Evolutionary conservation across 2,329 filamentous ascomycete genomes (phyloP).

Genomic region (Didymella segeticola): DNA sequence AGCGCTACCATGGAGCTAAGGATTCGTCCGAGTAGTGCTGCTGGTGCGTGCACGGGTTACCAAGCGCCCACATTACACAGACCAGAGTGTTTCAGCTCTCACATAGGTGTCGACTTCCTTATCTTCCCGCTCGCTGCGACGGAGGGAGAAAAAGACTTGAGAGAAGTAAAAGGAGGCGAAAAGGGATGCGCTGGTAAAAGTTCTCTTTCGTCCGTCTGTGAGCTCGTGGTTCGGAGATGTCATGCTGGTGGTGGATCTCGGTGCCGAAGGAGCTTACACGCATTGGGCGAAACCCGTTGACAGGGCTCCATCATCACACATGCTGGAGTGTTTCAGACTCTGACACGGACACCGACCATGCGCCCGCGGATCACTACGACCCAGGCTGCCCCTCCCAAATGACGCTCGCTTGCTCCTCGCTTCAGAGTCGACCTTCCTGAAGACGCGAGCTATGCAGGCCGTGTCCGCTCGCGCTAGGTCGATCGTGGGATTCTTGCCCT

Average conservation of each 20-base stretch:
- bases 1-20: slow-evolving; percentile 6
- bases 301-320: slow-evolving; percentile 7
- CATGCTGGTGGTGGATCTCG: slow-evolving; percentile 4
- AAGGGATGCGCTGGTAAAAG: not conserved
- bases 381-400: slow-evolving; percentile 15
- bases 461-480: slow-evolving; percentile 16
- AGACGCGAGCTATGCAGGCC: slow-evolving; percentile 10
- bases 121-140: not conserved
- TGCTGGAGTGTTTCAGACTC: slow-evolving; percentile 19
- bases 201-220: not conserved
- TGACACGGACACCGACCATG: slow-evolving; percentile 14
- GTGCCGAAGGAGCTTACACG: not conserved
- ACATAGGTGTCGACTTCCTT: slow-evolving; percentile 1
- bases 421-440: slow-evolving; percentile 17
- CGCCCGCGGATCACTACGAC: slow-evolving; percentile 5
- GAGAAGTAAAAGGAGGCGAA: not conserved
- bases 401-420: slow-evolving; percentile 16
- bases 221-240: slow-evolving; percentile 7
- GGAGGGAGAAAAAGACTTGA: too few relatives aligned
- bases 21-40: not conserved
- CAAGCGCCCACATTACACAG: slow-evolving; percentile 10
- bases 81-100: slow-evolving; percentile 18
- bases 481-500: slow-evolving; percentile 14
- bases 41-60: slow-evolving; percentile 7
- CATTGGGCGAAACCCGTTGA: slow-evolving; percentile 10